Conservation (phyloP, 495 filamentous ascomycete species). For the Talaromyces adpressus region DNA sequence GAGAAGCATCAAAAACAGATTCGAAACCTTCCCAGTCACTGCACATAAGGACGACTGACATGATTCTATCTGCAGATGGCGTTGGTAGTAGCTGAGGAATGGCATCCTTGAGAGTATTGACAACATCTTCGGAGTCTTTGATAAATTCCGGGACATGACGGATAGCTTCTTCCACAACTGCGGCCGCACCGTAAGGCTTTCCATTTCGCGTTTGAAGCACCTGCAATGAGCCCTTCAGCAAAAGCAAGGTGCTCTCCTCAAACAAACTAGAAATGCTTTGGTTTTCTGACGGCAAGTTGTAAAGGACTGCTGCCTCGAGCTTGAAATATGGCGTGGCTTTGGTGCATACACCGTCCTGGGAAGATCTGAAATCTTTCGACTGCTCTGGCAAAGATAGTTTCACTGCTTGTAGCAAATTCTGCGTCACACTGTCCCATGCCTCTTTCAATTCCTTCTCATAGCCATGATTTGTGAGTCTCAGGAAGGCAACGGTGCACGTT, state of each 20-base stretch:
- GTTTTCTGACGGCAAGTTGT: slow-evolving; percentile 11
- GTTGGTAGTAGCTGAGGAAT: slow-evolving; percentile 46
- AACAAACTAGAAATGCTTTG: slow-evolving; percentile 13
- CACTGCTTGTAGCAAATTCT: slow-evolving; percentile 52
- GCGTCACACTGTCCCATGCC: slow-evolving; percentile 49
- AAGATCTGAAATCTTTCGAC: slow-evolving; percentile 63
- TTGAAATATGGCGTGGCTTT: slow-evolving; percentile 57
- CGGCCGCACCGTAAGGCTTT: slow-evolving; percentile 76
- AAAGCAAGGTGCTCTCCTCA: slow-evolving; percentile 19
- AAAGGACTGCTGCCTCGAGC: slow-evolving; percentile 43
- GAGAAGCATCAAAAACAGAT: slow-evolving; percentile 30
- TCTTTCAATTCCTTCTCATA: slow-evolving; percentile 27
- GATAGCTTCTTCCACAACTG: slow-evolving; percentile 47
- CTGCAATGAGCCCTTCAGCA: slow-evolving; percentile 44
- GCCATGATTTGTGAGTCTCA: slow-evolving; percentile 17
- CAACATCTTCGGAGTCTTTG: slow-evolving; percentile 25
- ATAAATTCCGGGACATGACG: slow-evolving; percentile 34
- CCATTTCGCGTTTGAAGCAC: slow-evolving; percentile 57
- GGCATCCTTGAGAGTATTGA: slow-evolving; percentile 38
- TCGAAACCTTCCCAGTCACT: slow-evolving; percentile 34
- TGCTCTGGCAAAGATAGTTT: slow-evolving; percentile 68
- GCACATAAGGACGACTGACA: slow-evolving; percentile 32
- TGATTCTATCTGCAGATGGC: slow-evolving; percentile 43
- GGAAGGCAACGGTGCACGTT: slow-evolving; percentile 34
- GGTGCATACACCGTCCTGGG: slow-evolving; percentile 56